Conservation (phyloP, 2,329 filamentous ascomycete genomes). For the Colletotrichum cuscutae region DNA sequence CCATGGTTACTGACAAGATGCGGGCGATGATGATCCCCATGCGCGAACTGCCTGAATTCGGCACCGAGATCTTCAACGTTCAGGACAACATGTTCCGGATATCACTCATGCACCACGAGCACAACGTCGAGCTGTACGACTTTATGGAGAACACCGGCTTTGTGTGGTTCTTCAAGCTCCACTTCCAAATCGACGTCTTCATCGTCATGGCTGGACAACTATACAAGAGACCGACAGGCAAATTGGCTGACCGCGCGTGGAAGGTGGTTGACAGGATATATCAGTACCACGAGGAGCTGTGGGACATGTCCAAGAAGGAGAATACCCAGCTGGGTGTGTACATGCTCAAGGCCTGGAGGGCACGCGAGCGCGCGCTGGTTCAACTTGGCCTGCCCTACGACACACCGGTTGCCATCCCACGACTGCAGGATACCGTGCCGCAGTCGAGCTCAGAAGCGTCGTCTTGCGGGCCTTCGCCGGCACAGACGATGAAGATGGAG, state of each 20-base stretch:
- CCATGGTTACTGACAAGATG: constrained; percentile 61
- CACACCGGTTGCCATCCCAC: constrained; percentile 57
- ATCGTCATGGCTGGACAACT: constrained; percentile 66
- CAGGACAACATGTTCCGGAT: constrained; percentile 68
- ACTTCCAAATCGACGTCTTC: constrained; percentile 68
- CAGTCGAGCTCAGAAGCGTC: constrained; percentile 47
- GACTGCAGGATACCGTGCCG: constrained; percentile 55
- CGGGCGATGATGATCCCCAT: constrained; percentile 58
- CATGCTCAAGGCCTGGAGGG: constrained; percentile 63
- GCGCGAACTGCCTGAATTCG: constrained; percentile 58
- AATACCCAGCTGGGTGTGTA: constrained; percentile 58
- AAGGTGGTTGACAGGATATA: constrained; percentile 57
- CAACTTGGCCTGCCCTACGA: constrained; percentile 50
- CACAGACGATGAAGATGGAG: constrained; percentile 39
- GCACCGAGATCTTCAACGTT: constrained; percentile 58
- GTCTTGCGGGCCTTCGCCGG: constrained; percentile 42
- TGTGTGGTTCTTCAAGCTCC: constrained; percentile 63
- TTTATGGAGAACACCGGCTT: constrained; percentile 58
- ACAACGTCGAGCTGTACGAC: constrained; percentile 56
- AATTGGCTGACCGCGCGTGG: constrained; percentile 66
- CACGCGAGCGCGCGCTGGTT: constrained; percentile 55
- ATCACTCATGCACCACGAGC: constrained; percentile 59
- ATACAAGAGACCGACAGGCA: constrained; percentile 56
- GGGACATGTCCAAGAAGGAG: constrained; percentile 57
- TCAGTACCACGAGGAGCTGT: constrained; percentile 60